Conservation (phyloP, 1,139 yeast species). For the Debaryomyces robertsiae region DNA sequence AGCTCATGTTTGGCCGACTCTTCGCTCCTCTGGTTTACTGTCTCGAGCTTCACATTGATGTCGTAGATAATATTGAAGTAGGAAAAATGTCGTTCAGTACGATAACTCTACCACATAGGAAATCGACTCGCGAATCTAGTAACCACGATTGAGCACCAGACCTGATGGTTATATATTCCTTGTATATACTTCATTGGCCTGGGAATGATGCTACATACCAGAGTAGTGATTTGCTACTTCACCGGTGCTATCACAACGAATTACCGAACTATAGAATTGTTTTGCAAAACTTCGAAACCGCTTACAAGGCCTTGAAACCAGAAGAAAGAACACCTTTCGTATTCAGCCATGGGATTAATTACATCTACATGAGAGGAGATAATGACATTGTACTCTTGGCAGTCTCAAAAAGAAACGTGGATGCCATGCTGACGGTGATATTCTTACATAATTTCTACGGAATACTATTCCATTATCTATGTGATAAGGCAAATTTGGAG, state of each 20-base stretch:
- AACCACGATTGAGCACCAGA: not conserved
- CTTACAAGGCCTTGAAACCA: slow-evolving; percentile 23
- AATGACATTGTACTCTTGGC: slow-evolving; percentile 36
- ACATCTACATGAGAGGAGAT: slow-evolving; percentile 32
- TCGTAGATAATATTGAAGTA: not conserved
- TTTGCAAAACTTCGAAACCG: slow-evolving; percentile 30
- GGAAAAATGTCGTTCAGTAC: not conserved
- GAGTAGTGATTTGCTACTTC: slow-evolving; percentile 38
- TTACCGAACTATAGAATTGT: slow-evolving; percentile 30
- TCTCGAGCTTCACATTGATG: not conserved
- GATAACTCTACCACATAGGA: no score
- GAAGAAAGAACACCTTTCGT: slow-evolving; percentile 37
- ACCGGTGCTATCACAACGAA: slow-evolving; percentile 39
- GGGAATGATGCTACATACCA: slow-evolving; percentile 30
- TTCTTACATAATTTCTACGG: slow-evolving; percentile 38
- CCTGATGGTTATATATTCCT: slow-evolving; percentile 38
- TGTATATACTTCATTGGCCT: slow-evolving; percentile 42
- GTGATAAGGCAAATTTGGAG: slow-evolving; percentile 14
- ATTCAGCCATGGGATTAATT: slow-evolving; percentile 31
- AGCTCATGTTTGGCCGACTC: not conserved
- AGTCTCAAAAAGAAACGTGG: slow-evolving; percentile 34
- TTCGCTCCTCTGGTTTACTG: no score
- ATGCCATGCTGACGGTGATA: slow-evolving; percentile 46
- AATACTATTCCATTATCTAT: slow-evolving; percentile 35
- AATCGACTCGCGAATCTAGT: no score